Evolutionary conservation across 495 filamentous ascomycete species (phyloP), one percentile per base, ranked within the genome.

Genomic region (Cetradonia linearis): DNA sequence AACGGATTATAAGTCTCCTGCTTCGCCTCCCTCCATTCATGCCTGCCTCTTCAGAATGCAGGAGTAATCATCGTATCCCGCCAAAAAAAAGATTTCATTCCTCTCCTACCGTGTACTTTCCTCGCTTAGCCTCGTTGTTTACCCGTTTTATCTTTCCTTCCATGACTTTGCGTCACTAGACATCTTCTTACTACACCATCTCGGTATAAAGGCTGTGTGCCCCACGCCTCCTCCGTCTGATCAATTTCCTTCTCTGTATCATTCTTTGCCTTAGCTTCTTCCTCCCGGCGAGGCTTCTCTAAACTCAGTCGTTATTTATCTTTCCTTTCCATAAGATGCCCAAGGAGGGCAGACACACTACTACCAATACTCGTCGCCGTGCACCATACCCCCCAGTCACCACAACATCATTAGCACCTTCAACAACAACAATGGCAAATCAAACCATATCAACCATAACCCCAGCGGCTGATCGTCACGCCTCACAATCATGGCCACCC

Each of bases 401-500:
- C 38, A 46, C 60, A 27, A n/a, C 20, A 20, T 38, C 55, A n/a
- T 47, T 52, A 20, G 42, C 53, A 30, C 55, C 52, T 18, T 37
- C 55, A 60, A n/a, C n/a, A n/a, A n/a, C n/a, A n/a, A 55, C 44
- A 37, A 63, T 63, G 56, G 18, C 60, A 30, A 37, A 46, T 33
- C 48, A 56, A n/a, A n/a, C 27, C 49, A 25, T 48, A 59, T 58
- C 56, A 50, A 30, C 55, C 37, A 52, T 11, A 9, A 13, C 67
- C 60, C 37, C 44, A n/a, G 38, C 55, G 20, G 47, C 34, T 50
- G 37, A 63, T 53, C 70, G 79, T 65, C 76, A 78, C 20, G 73
- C 79, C 25, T 76, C 76, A 2, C 76, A 77, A 36, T 78, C 81
- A 11, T 90, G 86, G 86, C 78, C 78, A 28, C 71, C 77, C 16